phyloP scores from a whole-genome alignment of 805 yeast genomes.

The Myxozyma monticola region DNA sequence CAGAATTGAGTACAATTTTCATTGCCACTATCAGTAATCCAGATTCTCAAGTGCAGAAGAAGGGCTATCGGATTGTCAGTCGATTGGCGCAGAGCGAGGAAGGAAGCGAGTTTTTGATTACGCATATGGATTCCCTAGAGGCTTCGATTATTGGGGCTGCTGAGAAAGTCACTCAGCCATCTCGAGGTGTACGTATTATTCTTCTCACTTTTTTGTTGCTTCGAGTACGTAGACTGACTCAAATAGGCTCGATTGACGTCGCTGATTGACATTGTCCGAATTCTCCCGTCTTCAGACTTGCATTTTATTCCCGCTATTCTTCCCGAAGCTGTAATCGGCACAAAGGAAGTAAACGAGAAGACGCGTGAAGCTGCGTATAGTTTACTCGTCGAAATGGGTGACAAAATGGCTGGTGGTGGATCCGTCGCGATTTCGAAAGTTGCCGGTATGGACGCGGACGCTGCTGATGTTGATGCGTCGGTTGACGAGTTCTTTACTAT shows the following conservation, averaged over 20 bases:
- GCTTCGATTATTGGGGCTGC: conserved; percentile 13
- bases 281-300: conserved; percentile 64
- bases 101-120: conserved; percentile 57
- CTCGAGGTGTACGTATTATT: conserved; percentile 49
- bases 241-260: conserved; percentile 73
- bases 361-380: conserved; percentile 79
- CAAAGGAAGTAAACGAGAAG: conserved; percentile 91
- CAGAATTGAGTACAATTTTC: conserved; percentile 76
- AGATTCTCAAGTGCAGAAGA: conserved; percentile 28
- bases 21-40: conserved; percentile 55
- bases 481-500: conserved; percentile 84
- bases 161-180: conserved; percentile 58
- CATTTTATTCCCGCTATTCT: conserved; percentile 77
- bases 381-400: conserved; percentile 76
- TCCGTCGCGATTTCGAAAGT: conserved; percentile 61
- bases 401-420: conserved; percentile 67
- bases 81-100: conserved; percentile 66
- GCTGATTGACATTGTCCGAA: conserved; percentile 56
- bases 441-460: conserved; percentile 61
- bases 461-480: conserved; percentile 66
- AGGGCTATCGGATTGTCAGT: conserved; percentile 44
- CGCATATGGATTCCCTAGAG: conserved; percentile 60
- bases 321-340: conserved; percentile 85
- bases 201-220: not conserved
- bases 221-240: conserved; percentile 45